Evolutionary conservation across 2,329 filamentous ascomycete species (phyloP), one percentile per base, ranked within the genome.

Genomic region (Aureobasidium sp.): DNA sequence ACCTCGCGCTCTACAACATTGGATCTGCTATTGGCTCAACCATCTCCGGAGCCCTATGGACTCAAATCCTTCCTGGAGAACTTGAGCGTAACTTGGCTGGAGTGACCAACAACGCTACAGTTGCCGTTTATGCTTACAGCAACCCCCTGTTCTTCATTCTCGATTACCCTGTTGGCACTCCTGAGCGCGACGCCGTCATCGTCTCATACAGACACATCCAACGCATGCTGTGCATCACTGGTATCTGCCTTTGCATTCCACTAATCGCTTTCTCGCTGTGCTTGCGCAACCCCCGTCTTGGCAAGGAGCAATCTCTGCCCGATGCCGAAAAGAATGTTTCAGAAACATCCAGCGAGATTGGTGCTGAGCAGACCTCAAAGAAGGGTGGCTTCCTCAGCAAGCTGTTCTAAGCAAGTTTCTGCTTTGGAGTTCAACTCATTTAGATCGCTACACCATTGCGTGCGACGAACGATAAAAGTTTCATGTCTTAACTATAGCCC

Each of bases 1-100:
- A 84, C 60, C 77, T 81, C 21, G 79, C 87, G 4, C 81, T 84
- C 37, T 78, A 81, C 64, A 81, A 80, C 62, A 78, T 87, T 62
- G 85, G 71, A 0, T 67, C 67, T 11, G 65, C 69, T 2, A 64
- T 73, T 19, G 71, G 73, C 0, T 69, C 64, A 19, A 80, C 84
- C 5, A 78, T 88, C 45, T 80, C 85, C 0, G 79, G 79, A 0
- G 84, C 84, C 13, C 82, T 89, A 63, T 89, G 85, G 84, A 83
- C 81, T 0, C 77, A 79, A 13, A 69, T 86, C 33, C 74, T 86
- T 46, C 82, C 80, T 1, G 60, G 62, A 0, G 68, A 75, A 42
- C 77, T 87, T 2, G 65, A 66, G 6, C 58, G 66, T 3, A 68
- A 70, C 5, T 68, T 75, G 37, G 71, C 54, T 6, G 33, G 45